Base-by-base conservation (phyloP, 345 rosid species). In the Citrus medica region DNA sequence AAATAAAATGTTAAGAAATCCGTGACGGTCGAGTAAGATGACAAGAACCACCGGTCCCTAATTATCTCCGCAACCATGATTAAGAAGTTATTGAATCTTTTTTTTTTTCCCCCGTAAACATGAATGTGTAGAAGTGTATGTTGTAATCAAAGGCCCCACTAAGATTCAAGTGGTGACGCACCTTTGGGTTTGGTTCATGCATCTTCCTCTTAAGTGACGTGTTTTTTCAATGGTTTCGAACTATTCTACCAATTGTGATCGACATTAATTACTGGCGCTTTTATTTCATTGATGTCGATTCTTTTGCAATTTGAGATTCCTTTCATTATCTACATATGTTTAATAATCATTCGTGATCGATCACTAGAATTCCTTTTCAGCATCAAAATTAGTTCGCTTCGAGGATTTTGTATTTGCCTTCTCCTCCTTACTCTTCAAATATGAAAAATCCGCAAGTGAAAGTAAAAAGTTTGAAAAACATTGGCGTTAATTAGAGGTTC, bases 101-200 rank as follows among this genome's bases (percentile, higher is more conserved):
- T 38, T 6, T 38, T 42, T 42, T 0, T 0, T 0, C 3, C 16
- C 4, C 51, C 16, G 51, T 12, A 42, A 3, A 42, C 51, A 12
- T 0, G 51, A 46, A 46, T 2, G 33, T 28, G 28, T 19, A 33
- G n/a, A 60, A 27, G 30, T 69, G 65, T 51, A n/a, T 0, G 17
- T 37, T n/a, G 1, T 6, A 1, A 28, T 61, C 56, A 55, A 68
- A 75, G 69, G 12, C 42, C 76, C 83, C 78, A 65, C 51, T 14
- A 21, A 9, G 72, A 68, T 16, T 24, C 7, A 12, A 22, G 10
- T 5, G 16, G 13, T 24, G 78, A 74, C 32, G 33, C 77, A 42
- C 5, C 2, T 28, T 2, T 69, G 55, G 59, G 35, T 70, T 75
- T 0, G 79, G 84, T 82, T 78, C 82, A 82, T 69, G 84, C 77